phyloP scores from a whole-genome alignment of 768 basidiomycete genomes.

The Lactarius akahatsu region DNA sequence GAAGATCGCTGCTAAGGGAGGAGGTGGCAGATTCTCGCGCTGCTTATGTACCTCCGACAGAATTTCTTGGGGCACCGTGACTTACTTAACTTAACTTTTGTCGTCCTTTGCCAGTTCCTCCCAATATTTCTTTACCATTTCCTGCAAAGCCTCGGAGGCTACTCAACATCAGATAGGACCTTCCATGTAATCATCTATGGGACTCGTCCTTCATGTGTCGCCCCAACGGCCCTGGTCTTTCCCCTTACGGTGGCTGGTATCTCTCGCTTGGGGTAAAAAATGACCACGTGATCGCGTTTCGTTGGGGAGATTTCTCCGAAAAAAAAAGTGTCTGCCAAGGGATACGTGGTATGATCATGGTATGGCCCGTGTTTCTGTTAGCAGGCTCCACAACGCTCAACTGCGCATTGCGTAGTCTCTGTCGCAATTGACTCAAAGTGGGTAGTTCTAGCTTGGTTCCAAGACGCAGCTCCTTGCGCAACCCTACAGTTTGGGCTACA shows the following conservation, averaged over 20 bases:
- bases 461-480: neutral
- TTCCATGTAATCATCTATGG: neutral
- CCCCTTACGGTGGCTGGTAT: neutral
- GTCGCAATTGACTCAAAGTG: neutral
- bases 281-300: conserved; percentile 27
- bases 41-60: conserved; percentile 24
- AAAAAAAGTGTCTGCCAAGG: neutral
- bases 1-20: neutral
- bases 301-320: conserved; percentile 18
- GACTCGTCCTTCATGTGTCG: neutral
- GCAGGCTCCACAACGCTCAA: neutral
- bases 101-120: neutral
- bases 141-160: neutral
- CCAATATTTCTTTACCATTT: neutral
- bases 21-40: neutral
- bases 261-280: conserved; percentile 16
- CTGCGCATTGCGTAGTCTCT: no score
- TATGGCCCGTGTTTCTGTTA: neutral
- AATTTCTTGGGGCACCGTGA: neutral
- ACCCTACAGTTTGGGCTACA: neutral
- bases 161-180: neutral
- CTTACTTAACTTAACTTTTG: neutral
- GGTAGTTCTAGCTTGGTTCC: no score
- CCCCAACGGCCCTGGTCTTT: neutral
- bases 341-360: neutral